Conservation (phyloP, 1,284 basidiomycete genomes). For the Moesziomyces antarcticus region DNA sequence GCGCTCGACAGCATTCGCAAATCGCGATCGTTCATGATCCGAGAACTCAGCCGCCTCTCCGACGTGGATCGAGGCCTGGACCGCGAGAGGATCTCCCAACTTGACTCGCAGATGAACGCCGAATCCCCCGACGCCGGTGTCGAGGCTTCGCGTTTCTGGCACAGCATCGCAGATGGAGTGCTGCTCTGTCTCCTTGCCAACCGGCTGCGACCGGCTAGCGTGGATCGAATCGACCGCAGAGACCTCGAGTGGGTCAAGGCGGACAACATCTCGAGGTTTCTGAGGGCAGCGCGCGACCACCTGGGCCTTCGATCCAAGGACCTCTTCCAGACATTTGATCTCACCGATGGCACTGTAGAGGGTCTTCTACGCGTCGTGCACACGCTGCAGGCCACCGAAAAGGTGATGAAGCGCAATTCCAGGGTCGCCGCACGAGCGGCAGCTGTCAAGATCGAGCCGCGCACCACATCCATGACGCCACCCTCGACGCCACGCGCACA, state of each 20-base stretch:
- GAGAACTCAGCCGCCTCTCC: slow-evolving; percentile 36
- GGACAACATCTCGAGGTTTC: slow-evolving; percentile 56
- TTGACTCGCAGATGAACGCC: slow-evolving; percentile 27
- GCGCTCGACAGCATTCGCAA: slow-evolving; percentile 49
- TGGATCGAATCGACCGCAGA: slow-evolving; percentile 53
- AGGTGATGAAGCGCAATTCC: slow-evolving; percentile 27
- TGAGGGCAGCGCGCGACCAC: slow-evolving; percentile 52
- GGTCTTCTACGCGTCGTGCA: slow-evolving; percentile 55
- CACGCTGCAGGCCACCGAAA: slow-evolving; percentile 46
- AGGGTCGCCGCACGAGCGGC: slow-evolving; percentile 20
- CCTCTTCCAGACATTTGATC: slow-evolving; percentile 55
- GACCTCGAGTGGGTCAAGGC: slow-evolving; percentile 52
- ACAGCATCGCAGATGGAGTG: slow-evolving; percentile 52
- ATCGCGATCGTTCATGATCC: slow-evolving; percentile 48
- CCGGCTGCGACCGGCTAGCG: slow-evolving; percentile 33
- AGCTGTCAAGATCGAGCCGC: slow-evolving; percentile 36
- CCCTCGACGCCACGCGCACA: slow-evolving; percentile 38
- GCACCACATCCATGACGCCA: slow-evolving; percentile 46
- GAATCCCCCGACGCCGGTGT: slow-evolving; percentile 21
- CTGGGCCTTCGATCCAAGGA: slow-evolving; percentile 56
- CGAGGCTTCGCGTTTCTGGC: slow-evolving; percentile 50
- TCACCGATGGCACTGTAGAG: slow-evolving; percentile 48
- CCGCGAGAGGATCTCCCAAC: slow-evolving; percentile 26
- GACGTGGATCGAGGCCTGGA: slow-evolving; percentile 25
- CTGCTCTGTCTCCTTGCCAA: slow-evolving; percentile 54